Conservation (phyloP, 2,329 filamentous ascomycete species). For the Venturia aucupariae region DNA sequence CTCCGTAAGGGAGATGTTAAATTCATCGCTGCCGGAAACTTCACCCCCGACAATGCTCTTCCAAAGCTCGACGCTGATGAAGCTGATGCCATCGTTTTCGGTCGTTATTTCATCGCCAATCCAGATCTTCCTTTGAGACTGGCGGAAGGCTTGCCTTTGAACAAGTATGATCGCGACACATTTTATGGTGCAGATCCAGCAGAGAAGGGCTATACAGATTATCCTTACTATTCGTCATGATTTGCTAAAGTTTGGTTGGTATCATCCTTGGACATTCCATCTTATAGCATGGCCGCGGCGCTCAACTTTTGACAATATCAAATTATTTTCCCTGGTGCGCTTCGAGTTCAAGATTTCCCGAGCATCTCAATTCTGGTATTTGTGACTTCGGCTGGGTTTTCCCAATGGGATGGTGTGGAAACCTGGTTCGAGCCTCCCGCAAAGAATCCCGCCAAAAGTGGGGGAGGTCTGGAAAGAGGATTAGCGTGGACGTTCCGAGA, state of each 20-base stretch:
- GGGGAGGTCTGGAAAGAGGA: background rate
- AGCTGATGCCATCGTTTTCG: conserved; percentile 39
- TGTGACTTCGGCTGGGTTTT: background rate
- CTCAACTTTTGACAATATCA: background rate
- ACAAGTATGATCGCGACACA: conserved; percentile 34
- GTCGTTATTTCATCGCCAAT: conserved; percentile 40
- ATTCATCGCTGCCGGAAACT: conserved; percentile 3
- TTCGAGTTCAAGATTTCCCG: background rate
- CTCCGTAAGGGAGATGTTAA: conserved; percentile 7
- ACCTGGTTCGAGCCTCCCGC: background rate
- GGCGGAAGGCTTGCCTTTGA: conserved; percentile 33
- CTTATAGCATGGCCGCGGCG: background rate
- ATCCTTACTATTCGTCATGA: conserved; percentile 23
- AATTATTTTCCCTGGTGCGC: background rate
- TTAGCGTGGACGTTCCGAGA: background rate
- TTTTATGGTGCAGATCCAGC: conserved; percentile 35
- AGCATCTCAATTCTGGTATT: background rate
- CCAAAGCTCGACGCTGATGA: conserved; percentile 34
- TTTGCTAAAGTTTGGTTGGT: background rate
- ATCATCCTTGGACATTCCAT: background rate
- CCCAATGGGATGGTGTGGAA: background rate
- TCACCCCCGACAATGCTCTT: conserved; percentile 12
- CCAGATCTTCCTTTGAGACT: conserved; percentile 41
- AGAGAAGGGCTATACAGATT: conserved; percentile 34
- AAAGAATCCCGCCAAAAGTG: background rate